These are phyloP conservation scores for Conticribra guillardii DNA, from an alignment of 108 stramenopile genomes.

Conservation along the genomic window DNA sequence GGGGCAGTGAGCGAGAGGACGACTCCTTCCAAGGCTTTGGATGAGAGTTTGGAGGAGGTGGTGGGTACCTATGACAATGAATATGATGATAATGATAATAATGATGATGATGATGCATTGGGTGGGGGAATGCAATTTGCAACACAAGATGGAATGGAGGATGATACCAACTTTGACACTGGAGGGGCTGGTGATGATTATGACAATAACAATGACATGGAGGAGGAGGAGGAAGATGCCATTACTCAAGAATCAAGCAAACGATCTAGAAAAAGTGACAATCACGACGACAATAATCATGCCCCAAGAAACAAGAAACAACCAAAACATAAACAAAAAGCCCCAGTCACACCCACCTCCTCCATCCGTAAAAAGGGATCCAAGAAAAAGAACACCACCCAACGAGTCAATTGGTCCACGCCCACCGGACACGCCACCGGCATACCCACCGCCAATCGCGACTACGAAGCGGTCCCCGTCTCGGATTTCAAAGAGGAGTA, in stretches of 20 bases:
- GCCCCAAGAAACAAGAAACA: slow-evolving; percentile 27
- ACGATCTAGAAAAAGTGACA: too few relatives aligned
- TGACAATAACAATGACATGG: slow-evolving; percentile 21
- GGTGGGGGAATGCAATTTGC: slow-evolving; percentile 33
- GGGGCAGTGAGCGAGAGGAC: neutral
- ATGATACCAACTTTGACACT: slow-evolving; percentile 13
- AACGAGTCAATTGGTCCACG: slow-evolving; percentile 43
- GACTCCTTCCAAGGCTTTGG: slow-evolving; percentile 13
- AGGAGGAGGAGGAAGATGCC: neutral
- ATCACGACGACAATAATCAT: neutral
- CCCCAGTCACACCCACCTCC: slow-evolving; percentile 45
- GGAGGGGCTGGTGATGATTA: slow-evolving; percentile 16
- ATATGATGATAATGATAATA: slow-evolving; percentile 41
- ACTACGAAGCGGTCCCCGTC: slow-evolving; percentile 66
- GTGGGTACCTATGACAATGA: slow-evolving; percentile 38
- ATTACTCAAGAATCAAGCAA: too few relatives aligned
- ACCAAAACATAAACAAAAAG: slow-evolving; percentile 27
- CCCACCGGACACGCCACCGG: slow-evolving; percentile 56
- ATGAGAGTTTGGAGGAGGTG: slow-evolving; percentile 49
- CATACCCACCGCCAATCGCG: slow-evolving; percentile 58
- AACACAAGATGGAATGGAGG: slow-evolving; percentile 29
- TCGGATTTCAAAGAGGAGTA: slow-evolving; percentile 58
- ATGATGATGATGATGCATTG: slow-evolving; percentile 38
- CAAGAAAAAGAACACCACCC: slow-evolving; percentile 28
- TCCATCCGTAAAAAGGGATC: slow-evolving; percentile 29